These are phyloP conservation scores for Xylogone sp. DNA, from an alignment of 2,329 filamentous ascomycete species.

Conservation along the genomic window DNA sequence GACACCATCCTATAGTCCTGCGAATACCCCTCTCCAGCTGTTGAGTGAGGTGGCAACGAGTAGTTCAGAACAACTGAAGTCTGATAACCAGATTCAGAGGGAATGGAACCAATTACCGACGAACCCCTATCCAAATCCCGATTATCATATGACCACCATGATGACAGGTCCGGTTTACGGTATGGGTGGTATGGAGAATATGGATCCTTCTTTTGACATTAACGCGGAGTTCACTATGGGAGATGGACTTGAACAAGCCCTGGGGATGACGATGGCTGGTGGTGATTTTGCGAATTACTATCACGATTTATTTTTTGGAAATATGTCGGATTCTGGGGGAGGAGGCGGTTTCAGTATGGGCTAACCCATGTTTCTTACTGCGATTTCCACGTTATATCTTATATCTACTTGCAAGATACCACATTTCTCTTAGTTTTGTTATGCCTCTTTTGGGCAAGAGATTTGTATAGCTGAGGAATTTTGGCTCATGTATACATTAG, in stretches of 20 bases:
- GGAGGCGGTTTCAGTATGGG: slow-evolving; percentile 7
- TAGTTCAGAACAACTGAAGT: slow-evolving; percentile 22
- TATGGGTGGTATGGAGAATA: slow-evolving; percentile 13
- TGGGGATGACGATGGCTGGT: slow-evolving; percentile 27
- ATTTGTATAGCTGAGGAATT: too few relatives aligned
- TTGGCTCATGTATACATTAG: too few relatives aligned
- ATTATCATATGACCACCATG: slow-evolving; percentile 14
- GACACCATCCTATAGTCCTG: slow-evolving; percentile 23
- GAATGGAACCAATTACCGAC: slow-evolving; percentile 19
- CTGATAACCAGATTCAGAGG: slow-evolving; percentile 16
- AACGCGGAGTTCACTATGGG: slow-evolving; percentile 25
- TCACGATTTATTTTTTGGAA: slow-evolving; percentile 24
- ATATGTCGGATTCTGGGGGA: slow-evolving; percentile 21
- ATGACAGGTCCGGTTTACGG: slow-evolving; percentile 11
- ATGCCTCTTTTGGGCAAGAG: too few relatives aligned
- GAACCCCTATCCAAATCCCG: slow-evolving; percentile 12
- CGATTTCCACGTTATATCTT: background rate
- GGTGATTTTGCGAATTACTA: slow-evolving; percentile 26
- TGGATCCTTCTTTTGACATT: slow-evolving; percentile 25
- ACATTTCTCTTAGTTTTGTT: too few relatives aligned
- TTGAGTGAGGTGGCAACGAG: slow-evolving; percentile 37
- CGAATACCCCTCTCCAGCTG: slow-evolving; percentile 33
- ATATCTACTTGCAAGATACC: background rate
- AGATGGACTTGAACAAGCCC: slow-evolving; percentile 29
- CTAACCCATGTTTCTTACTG: too few relatives aligned